Base-by-base conservation (phyloP, 805 yeast genomes). In the Wickerhamiella brachini region DNA sequence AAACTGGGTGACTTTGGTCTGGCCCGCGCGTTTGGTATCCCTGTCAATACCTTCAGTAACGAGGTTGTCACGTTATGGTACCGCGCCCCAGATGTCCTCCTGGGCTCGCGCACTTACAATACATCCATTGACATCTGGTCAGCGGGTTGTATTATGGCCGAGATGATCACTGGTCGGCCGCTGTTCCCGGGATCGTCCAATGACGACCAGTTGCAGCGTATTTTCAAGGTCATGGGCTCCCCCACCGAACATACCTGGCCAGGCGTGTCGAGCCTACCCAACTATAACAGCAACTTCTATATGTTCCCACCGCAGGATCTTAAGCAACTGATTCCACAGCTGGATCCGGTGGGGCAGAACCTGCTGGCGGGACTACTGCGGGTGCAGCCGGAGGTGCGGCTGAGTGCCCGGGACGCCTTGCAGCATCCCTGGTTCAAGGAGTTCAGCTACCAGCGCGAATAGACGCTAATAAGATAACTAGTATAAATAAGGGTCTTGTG, bases 121-220 rank as follows among this genome's bases (percentile, higher is more conserved):
- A 93, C 98, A 0, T 89, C 96, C 8, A 94, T 93, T 54, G 98
- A 93, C 65, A 86, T 93, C 70, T 93, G 98, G 98, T 87, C 96
- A 17, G 94, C 95, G 15, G 98, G 98, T 15, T 93, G 98, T 69
- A 93, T 93, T 50, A 77, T 93, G 65, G 97, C 97, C 2, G 98
- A 93, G 64, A 90, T 93, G 97, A 83, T 93, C 63, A 85, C 95
- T n/a, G 95, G 98, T 31, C 83, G 90, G 62, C 97, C 98, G 1
- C 71, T 93, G 49, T 93, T 93, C 68, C 95, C 97, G 20, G 98
- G 98, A 31, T 81, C 90, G 12, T 86, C 95, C 42, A 94, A 90
- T 67, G 97, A 93, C 51, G 98, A 93, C 68, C 97, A 93, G 68
- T 75, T 93, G 59, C 77, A 83, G 67, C 85, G 86, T 64, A 93